Base-by-base conservation (phyloP, 2,329 filamentous ascomycete species). In the Chaetomiaceae sp. region DNA sequence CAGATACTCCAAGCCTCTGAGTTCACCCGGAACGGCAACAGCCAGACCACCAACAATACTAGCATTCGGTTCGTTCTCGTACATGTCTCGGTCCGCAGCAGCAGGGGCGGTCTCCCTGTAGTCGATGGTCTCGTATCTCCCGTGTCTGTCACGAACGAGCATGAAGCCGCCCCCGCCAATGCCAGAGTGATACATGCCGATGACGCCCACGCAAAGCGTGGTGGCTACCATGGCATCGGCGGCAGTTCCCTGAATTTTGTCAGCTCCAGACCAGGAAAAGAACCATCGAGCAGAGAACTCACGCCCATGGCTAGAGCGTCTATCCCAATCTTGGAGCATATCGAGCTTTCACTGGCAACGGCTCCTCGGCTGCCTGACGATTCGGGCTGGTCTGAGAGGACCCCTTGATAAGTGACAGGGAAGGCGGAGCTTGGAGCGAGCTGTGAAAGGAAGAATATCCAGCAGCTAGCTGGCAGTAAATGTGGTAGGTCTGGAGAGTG, bases 111-210 rank as follows among this genome's bases (percentile, higher is more conserved):
- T 81, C 64, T 97, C 91, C 38, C 91, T 76, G 61, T 95, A 97
- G 66, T 97, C 91, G 56, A 97, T 81, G 48, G 83, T 83, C 60
- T 95, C 88, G 61, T 90, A 94, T 15, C 72, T 71, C n/a, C 88
- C 88, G 48, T 87, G 72, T 14, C 78, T 68, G 27, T 79, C 74
- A 38, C 87, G 81, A 5, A 95, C 78, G 5, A 95, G 73, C 75
- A 89, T 86, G 67, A 97, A 97, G 2, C 91, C 91, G 33, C 91
- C 91, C 6, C 91, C 91, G 17, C 87, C 90, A 49, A 96, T 84
- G 14, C 91, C 90, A 33, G 78, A 79, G 62, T 90, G 86, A 56
- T 88, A 86, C 80, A 86, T 86, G 46, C 76, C 83, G 36, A 86
- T 75, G 6, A 86, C 83, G 6, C 86, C 86, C 30, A 89, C 77